Conservation (phyloP, 2,329 filamentous ascomycete species). For the Phoma sp. region DNA sequence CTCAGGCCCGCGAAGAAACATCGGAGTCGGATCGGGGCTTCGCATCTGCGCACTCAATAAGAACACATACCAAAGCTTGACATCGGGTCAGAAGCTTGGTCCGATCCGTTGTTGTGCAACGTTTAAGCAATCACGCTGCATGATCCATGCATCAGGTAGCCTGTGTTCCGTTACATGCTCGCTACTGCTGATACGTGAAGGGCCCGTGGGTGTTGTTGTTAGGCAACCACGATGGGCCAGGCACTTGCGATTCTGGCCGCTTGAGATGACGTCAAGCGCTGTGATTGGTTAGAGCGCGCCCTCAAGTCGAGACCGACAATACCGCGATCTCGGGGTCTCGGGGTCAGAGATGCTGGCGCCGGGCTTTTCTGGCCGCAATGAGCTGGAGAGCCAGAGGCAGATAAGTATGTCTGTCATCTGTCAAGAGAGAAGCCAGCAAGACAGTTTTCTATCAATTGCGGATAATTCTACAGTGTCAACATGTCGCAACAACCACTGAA, state of each 20-base stretch:
- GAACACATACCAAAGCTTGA: not conserved
- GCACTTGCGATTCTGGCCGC: slow-evolving; percentile 6
- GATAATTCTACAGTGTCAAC: not conserved
- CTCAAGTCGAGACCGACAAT: not conserved
- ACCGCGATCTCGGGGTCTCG: slow-evolving; percentile 1
- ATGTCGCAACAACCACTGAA: slow-evolving; percentile 13
- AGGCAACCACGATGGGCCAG: not conserved
- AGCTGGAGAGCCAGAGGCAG: not conserved
- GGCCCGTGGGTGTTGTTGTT: no score
- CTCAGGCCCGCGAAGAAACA: not conserved
- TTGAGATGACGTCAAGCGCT: slow-evolving; percentile 4
- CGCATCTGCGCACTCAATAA: not conserved
- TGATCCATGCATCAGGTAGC: no score
- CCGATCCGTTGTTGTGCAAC: not conserved
- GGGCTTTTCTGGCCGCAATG: not conserved
- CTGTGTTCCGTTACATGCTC: no score
- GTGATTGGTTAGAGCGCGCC: slow-evolving; percentile 1
- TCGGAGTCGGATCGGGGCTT: not conserved
- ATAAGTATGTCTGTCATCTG: not conserved
- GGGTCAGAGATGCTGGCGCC: not conserved
- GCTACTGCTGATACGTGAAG: no score
- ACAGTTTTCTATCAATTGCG: not conserved
- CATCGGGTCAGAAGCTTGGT: not conserved
- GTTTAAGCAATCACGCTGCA: no score
- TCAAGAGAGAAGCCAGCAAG: not conserved